Conservation (phyloP, 768 basidiomycete genomes). For the Leucocoprinus birnbaumii region DNA sequence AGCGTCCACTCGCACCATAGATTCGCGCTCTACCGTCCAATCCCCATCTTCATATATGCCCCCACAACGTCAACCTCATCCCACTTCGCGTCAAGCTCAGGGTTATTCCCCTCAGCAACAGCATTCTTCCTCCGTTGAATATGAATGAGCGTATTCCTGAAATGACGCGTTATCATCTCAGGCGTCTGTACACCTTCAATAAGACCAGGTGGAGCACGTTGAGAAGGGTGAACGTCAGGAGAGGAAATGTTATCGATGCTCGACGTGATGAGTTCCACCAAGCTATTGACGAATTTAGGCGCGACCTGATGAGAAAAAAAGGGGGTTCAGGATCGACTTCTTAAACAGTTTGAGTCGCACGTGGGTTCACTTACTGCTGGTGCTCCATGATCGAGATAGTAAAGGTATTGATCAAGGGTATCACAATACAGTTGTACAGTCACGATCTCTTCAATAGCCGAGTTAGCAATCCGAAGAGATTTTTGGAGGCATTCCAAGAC, state of each 20-base stretch:
- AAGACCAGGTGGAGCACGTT: slow-evolving; percentile 83
- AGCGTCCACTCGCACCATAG: no score
- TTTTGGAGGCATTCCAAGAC: slow-evolving; percentile 98
- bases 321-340: not conserved
- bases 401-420: slow-evolving; percentile 93
- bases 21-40: slow-evolving; percentile 47
- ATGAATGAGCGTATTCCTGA: slow-evolving; percentile 84
- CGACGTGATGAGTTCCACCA: slow-evolving; percentile 93
- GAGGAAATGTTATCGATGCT: slow-evolving; percentile 91
- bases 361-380: slow-evolving; percentile 59
- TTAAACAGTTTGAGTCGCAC: slow-evolving; percentile 29
- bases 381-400: slow-evolving; percentile 92
- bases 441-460: slow-evolving; percentile 94
- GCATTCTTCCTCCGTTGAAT: slow-evolving; percentile 75
- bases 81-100: slow-evolving; percentile 58
- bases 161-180: slow-evolving; percentile 92
- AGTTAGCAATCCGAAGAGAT: slow-evolving; percentile 92
- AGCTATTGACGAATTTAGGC: slow-evolving; percentile 93
- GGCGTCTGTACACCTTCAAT: slow-evolving; percentile 92
- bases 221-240: slow-evolving; percentile 84
- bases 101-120: slow-evolving; percentile 31
- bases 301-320: slow-evolving; percentile 60
- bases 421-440: slow-evolving; percentile 96
- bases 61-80: slow-evolving; percentile 88
- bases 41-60: slow-evolving; percentile 86